Evolutionary conservation across 345 rosid genomes (phyloP), one percentile per base, ranked within the genome.

Genomic region (Melaleuca quinquenervia): DNA sequence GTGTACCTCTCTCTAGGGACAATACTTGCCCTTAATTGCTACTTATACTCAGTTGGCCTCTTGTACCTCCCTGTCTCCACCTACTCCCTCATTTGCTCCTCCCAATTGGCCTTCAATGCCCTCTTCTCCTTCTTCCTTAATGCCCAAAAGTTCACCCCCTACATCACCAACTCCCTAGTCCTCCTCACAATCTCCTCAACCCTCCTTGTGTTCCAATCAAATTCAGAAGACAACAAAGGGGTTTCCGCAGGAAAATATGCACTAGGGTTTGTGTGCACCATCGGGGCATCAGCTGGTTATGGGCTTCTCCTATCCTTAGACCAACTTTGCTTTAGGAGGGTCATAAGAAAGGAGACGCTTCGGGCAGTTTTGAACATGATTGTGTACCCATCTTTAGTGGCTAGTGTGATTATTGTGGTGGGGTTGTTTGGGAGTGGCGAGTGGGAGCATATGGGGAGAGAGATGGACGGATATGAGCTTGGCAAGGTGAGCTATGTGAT

Each of bases 401-500:
- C 93, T 5, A 88, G 89, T 7, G 14, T 18, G 44, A 58, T 22
- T 6, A 53, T 84, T 20, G 14, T 84, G 11, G 78, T 90, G 52
- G 93, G 93, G 29, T 87, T 91, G 22, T 89, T 90, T 21, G 90
- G 82, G 3, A 91, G 94, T 27, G 94, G 92, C 22, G 93, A 93
- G 5, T 92, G 92, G 92, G 74, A 83, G 50, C 74, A 24, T 49
- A 21, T 90, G 36, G 55, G n/a, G 9, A 80, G 21, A 8, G 95
- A 93, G 54, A 87, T 89, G 90, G 86, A 88, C 3, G 89, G 11
- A 27, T 93, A 45, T 82, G 29, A 85, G 50, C 51, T 88, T 16
- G 95, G 95, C 50, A 87, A 91, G 48, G 50, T 84, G 44, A 87
- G 90, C 1, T 91, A 93, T 20, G 27, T 84, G 60, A 90, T 93